phyloP scores from a whole-genome alignment of 805 yeast species.

The Cyberlindnera saturnus region DNA sequence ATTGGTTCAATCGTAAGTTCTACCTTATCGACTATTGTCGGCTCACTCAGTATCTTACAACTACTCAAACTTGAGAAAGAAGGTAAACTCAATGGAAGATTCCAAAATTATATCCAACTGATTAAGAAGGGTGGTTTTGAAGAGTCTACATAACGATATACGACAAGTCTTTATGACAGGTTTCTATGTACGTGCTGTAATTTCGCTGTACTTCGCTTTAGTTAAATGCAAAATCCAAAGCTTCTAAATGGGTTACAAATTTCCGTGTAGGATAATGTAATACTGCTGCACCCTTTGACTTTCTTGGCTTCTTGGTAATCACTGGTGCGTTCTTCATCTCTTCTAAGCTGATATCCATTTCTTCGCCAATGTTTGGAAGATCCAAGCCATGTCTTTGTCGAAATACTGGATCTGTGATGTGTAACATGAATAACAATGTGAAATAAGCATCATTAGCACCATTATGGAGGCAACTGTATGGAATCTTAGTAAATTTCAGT shows the following conservation, averaged over 20 bases:
- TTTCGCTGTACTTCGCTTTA: no score
- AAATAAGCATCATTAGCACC: conserved; percentile 70
- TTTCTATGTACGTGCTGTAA: no score
- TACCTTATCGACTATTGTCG: conserved; percentile 5
- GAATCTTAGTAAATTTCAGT: conserved; percentile 41
- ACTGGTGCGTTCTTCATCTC: neutral
- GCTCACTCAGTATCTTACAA: conserved; percentile 3
- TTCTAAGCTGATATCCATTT: neutral
- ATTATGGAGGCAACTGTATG: conserved; percentile 57
- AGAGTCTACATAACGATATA: neutral
- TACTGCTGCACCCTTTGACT: no score
- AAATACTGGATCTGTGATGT: conserved; percentile 42
- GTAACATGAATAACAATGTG: conserved; percentile 47
- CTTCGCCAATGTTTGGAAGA: neutral
- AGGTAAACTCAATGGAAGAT: conserved; percentile 4
- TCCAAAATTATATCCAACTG: conserved; percentile 1
- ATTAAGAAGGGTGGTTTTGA: conserved; percentile 5
- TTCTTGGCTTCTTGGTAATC: no score
- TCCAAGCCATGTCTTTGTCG: conserved; percentile 19
- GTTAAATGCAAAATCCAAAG: no score
- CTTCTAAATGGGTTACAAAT: no score
- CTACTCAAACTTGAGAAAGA: conserved; percentile 3
- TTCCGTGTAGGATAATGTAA: no score
- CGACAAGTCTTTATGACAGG: no score
- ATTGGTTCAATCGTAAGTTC: neutral